Evolutionary conservation across 148 eudicot species (phyloP), one percentile per base, ranked within the genome.

Genomic region (Rheum nobile): DNA sequence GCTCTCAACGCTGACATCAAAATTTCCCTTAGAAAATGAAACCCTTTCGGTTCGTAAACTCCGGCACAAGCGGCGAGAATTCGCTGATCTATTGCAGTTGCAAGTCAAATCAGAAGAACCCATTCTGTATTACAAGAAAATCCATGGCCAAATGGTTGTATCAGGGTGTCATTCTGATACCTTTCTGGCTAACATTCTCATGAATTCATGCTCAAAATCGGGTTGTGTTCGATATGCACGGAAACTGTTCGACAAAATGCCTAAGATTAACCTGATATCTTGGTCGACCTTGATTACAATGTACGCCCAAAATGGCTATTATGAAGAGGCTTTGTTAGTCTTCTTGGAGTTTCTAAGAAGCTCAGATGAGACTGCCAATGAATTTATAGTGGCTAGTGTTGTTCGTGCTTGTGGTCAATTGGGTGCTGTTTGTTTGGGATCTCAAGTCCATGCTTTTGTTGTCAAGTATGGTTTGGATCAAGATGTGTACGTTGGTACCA

Each of bases 271-370:
- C 78, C 68, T 90, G 57, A 74, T 81, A 26, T 82, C 92, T 50
- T 90, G 92, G 91, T 83, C 91, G 72, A 85, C 96, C 1, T 50
- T 90, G 85, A 77, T 90, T 75, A 83, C 87, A 6, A 72, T 74
- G 74, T 85, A 82, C 71, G 69, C 76, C 17, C 80, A 78, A 57
- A 71, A 79, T 55, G 86, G 84, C 52, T 77, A 71, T 68, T 46
- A 47, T 80, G 82, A 78, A 44, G 83, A 88, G 61, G 87, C 84
- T 24, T 79, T 86, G 24, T 44, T 39, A 70, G 21, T 79, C 5
- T 90, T 88, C 73, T 37, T n/a, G 67, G 81, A 79, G 72, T 81
- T 83, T 37, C 77, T 79, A 67, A 71, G 72, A 75, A 77, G 85
- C 47, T 76, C 83, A 24, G 48, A 74, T 72, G 88, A 85, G 67